A percentile compares a stretch with the other conserved stretches of the same genome.
Evolutionary conservation across 768 basidiomycete genomes (phyloP).

Genomic region (Roridomyces roridus): DNA sequence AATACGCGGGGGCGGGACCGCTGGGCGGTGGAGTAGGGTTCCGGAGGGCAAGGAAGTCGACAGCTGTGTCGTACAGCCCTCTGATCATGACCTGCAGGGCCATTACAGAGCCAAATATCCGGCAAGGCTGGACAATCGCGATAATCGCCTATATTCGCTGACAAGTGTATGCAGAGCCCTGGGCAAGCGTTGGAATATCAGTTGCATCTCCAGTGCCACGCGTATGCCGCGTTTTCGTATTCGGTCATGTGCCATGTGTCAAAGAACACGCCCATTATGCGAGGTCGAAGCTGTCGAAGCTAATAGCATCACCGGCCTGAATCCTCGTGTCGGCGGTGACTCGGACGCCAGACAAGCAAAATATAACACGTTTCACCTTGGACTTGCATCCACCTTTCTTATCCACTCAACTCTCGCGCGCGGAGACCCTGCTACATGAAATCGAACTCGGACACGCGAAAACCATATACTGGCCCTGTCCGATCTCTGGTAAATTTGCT

Average conservation of each 20-base stretch:
- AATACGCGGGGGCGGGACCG: slow-evolving; percentile 27
- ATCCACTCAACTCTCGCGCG: slow-evolving; percentile 11
- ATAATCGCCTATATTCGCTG: slow-evolving; percentile 25
- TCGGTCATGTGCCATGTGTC: slow-evolving; percentile 7
- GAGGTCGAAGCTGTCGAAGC: slow-evolving; percentile 9
- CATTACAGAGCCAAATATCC: slow-evolving; percentile 35
- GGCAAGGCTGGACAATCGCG: slow-evolving; percentile 21
- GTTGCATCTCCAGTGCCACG: slow-evolving; percentile 8
- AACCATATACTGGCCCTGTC: slow-evolving; percentile 69
- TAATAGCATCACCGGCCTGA: slow-evolving; percentile 13
- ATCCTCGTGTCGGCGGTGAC: slow-evolving; percentile 25
- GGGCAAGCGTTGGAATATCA: slow-evolving; percentile 11
- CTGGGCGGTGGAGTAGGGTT: slow-evolving; percentile 40
- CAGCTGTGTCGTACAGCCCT: slow-evolving; percentile 58
- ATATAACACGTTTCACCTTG: slow-evolving; percentile 26
- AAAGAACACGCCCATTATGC: slow-evolving; percentile 19
- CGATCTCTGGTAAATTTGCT: slow-evolving; percentile 63
- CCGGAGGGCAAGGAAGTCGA: slow-evolving; percentile 63
- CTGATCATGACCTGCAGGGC: slow-evolving; percentile 38
- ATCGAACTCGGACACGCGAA: slow-evolving; percentile 66
- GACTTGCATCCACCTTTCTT: slow-evolving; percentile 3
- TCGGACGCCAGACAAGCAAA: slow-evolving; percentile 11
- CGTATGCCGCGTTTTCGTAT: slow-evolving; percentile 13
- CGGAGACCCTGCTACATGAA: slow-evolving; percentile 52
- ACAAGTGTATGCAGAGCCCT: slow-evolving; percentile 10